A percentile compares a stretch with the other conserved stretches of the same genome.
Conservation (phyloP, 371 early-diverging fungal species). For the Zychaea mexicana region DNA sequence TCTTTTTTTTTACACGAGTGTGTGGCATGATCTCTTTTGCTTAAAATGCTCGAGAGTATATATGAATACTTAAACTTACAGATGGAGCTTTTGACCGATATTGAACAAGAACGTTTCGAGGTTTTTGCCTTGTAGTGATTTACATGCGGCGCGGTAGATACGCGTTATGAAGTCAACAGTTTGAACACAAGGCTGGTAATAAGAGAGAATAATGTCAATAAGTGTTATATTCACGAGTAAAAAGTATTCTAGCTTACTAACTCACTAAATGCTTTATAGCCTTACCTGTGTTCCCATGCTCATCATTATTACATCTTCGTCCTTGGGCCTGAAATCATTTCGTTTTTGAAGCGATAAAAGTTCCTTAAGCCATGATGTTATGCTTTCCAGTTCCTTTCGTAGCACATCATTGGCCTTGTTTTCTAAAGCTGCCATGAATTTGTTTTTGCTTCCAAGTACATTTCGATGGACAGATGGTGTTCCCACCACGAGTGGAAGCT, state of each 20-base stretch:
- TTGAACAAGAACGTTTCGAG: conserved; percentile 75
- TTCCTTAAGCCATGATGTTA: conserved; percentile 58
- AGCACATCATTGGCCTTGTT: conserved; percentile 73
- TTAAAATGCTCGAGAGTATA: not conserved
- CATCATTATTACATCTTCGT: conserved; percentile 77
- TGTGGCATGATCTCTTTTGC: too few species aligned
- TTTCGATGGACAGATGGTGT: conserved; percentile 87
- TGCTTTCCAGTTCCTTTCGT: conserved; percentile 77
- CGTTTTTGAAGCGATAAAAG: conserved; percentile 70
- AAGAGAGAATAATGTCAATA: not conserved
- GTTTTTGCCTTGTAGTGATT: conserved; percentile 79
- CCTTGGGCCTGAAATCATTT: conserved; percentile 81
- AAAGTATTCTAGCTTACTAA: too few species aligned
- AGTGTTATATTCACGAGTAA: not conserved
- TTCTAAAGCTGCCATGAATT: conserved; percentile 81
- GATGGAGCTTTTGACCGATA: conserved; percentile 79
- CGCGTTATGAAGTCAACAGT: conserved; percentile 70
- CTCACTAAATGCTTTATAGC: not conserved
- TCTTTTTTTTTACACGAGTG: too few species aligned
- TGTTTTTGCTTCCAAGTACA: conserved; percentile 82
- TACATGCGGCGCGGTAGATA: conserved; percentile 58
- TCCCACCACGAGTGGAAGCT: conserved; percentile 61
- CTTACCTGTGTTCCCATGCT: conserved; percentile 70
- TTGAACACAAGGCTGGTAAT: conserved; percentile 65
- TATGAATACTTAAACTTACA: too few species aligned